phyloP scores from a whole-genome alignment of 176 grass and related monocot genomes.

The Oryza rufipogon region DNA sequence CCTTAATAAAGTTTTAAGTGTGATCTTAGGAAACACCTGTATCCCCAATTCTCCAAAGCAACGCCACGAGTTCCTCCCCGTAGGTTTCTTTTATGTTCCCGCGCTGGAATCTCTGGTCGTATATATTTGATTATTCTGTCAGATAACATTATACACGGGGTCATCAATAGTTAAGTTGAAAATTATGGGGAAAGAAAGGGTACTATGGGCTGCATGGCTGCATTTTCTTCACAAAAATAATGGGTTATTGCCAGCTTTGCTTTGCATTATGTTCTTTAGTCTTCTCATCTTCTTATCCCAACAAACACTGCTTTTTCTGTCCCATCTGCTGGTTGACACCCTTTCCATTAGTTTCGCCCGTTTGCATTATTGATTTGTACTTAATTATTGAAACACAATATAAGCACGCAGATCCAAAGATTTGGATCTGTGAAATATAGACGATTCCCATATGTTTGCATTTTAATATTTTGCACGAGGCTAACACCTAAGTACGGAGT shows the following conservation, averaged over 20 bases:
- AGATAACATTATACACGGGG: conserved; percentile 15
- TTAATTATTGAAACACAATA: not conserved
- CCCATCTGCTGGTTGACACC: conserved; percentile 16
- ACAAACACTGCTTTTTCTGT: conserved; percentile 27
- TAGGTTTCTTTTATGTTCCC: conserved; percentile 22
- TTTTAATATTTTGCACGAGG: conserved; percentile 32
- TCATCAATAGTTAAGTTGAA: not conserved
- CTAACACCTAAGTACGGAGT: not conserved
- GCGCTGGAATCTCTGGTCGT: conserved; percentile 28
- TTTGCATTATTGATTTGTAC: conserved; percentile 24
- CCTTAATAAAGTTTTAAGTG: not conserved
- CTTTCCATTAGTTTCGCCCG: conserved; percentile 35
- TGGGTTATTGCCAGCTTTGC: not conserved
- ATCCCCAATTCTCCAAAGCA: conserved; percentile 6
- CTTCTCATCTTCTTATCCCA: not conserved
- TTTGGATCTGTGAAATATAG: conserved; percentile 17
- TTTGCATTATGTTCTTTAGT: conserved; percentile 33
- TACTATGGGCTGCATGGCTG: conserved; percentile 11
- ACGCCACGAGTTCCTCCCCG: conserved; percentile 6
- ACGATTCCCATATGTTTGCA: not conserved
- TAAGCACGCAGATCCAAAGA: not conserved
- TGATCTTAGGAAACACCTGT: conserved; percentile 33
- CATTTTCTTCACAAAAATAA: not conserved
- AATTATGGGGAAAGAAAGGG: not conserved
- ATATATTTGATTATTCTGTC: conserved; percentile 23